Percentiles rank a stretch among this genome's conserved stretches.
phyloP scores from a whole-genome alignment of 1,284 basidiomycete species.

The Apiotrichum veenhuisii region DNA sequence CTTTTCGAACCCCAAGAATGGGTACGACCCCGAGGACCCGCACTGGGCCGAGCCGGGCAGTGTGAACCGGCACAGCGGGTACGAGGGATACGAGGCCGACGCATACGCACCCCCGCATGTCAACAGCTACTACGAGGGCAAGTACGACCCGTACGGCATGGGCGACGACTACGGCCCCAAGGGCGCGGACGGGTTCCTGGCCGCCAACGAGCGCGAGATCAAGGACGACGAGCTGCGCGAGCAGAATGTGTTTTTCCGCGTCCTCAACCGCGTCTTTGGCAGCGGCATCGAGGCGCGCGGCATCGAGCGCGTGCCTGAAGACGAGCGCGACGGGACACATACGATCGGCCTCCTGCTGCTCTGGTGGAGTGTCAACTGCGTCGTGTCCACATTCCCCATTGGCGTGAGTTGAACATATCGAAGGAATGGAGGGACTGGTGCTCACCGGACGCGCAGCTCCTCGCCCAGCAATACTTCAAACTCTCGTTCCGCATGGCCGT shows the following conservation, averaged over 20 bases:
- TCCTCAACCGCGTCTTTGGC: constrained; percentile 20
- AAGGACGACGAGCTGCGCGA: constrained; percentile 4
- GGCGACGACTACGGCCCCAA: background rate
- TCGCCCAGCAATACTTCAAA: constrained; percentile 57
- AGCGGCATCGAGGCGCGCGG: constrained; percentile 35
- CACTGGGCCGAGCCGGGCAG: background rate
- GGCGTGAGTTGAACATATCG: constrained; percentile 51
- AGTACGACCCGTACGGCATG: background rate
- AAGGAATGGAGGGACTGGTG: too few relatives aligned
- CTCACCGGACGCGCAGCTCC: constrained; percentile 35
- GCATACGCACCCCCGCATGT: too few relatives aligned
- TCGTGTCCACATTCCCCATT: constrained; percentile 58
- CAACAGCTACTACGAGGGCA: background rate
- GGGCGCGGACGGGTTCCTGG: background rate
- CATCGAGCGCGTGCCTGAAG: constrained; percentile 35
- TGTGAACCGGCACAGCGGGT: background rate
- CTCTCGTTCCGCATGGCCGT: constrained; percentile 54
- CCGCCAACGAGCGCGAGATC: background rate
- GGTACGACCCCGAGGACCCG: background rate
- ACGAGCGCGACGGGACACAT: constrained; percentile 25
- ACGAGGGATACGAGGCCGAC: too few relatives aligned
- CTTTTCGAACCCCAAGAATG: background rate
- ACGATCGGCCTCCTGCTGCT: constrained; percentile 29
- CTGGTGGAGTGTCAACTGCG: constrained; percentile 42
- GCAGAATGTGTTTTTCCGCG: constrained; percentile 18